phyloP scores from a whole-genome alignment of 257 asterid genomes.

The Leonotis leonurus region DNA sequence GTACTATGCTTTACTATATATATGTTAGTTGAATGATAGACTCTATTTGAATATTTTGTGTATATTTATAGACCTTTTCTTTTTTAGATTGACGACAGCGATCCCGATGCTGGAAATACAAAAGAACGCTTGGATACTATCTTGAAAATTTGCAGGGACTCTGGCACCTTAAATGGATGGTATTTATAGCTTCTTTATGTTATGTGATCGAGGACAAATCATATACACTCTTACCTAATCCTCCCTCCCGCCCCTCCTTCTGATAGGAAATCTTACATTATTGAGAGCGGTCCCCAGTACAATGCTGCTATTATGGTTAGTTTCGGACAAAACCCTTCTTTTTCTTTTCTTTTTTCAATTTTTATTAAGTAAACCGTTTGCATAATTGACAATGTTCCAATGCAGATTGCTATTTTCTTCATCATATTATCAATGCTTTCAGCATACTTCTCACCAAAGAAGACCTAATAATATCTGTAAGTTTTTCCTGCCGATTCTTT shows the following conservation, averaged over 20 bases:
- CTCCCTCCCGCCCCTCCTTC: not conserved
- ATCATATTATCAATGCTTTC: conserved; percentile 53
- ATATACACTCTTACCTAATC: not conserved
- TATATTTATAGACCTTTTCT: no score
- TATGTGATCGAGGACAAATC: no score
- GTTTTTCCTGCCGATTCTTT: no score
- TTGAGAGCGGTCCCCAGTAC: conserved; percentile 41
- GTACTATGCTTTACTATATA: conserved; percentile 34
- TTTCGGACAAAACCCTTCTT: not conserved
- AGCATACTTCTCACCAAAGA: conserved; percentile 38
- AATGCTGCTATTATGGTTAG: conserved; percentile 51
- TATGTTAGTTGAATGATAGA: no score
- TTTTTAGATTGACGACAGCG: conserved; percentile 57
- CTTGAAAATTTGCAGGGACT: conserved; percentile 76
- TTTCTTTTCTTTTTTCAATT: no score
- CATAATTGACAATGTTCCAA: conserved; percentile 15
- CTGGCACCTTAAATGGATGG: conserved; percentile 53
- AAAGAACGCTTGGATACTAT: conserved; percentile 51
- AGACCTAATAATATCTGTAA: conserved; percentile 42
- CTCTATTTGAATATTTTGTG: not conserved
- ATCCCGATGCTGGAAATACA: conserved; percentile 79
- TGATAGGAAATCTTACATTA: conserved; percentile 70
- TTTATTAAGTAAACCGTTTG: not conserved
- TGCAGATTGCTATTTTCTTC: conserved; percentile 62
- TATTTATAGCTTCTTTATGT: conserved; percentile 8